Evolutionary conservation across 192 early-diverging fungal genomes (phyloP), one percentile per base, ranked within the genome.

Genomic region (Coemansia sp.): DNA sequence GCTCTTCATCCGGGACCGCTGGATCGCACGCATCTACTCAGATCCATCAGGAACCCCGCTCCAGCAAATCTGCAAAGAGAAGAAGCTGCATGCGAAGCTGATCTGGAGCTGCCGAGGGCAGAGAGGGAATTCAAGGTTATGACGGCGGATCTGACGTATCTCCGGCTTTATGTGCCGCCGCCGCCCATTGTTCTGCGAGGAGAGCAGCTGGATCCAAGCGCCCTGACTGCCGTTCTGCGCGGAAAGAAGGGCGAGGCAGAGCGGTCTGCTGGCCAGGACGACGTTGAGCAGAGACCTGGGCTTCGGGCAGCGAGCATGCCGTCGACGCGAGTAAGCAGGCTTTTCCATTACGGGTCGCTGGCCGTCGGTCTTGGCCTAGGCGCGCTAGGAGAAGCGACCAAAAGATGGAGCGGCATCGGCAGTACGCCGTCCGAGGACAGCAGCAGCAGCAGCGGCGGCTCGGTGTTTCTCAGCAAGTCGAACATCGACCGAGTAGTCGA

Each of bases 401-500:
- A 72, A 42, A 83, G 90, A 32, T 82, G 74, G 62, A 81, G 81
- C 22, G 85, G 86, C n/a, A 29, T 85, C 20, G 82, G 80, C 3
- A 9, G 4, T 24, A 2, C 22, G 48, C 20, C 20, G 6, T 55
- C 14, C 11, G 39, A 42, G 14, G 8, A 32, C 68, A 32, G 61
- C 63, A 25, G 65, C 59, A 13, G 78, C 63, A 16, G 13, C 61
- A 25, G 54, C 50, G 32, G 53, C 60, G 5, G 59, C 85, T 87
- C 88, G 1, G 60, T 82, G 4, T 83, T 92, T 64, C 62, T 98
- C 36, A 91, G 78, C 52, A 83, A 83, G 11, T 78, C 80, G 0
- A 99, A 95, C 68, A 83, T 97, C 32, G 91, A 99, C 62, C 85
- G 89, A 4, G 76, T 99, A 13, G 94, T 96, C 6, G 83, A 72